These are phyloP conservation scores for Pichia sp. DNA, from an alignment of 1,139 yeast genomes.

Conservation along the genomic window DNA sequence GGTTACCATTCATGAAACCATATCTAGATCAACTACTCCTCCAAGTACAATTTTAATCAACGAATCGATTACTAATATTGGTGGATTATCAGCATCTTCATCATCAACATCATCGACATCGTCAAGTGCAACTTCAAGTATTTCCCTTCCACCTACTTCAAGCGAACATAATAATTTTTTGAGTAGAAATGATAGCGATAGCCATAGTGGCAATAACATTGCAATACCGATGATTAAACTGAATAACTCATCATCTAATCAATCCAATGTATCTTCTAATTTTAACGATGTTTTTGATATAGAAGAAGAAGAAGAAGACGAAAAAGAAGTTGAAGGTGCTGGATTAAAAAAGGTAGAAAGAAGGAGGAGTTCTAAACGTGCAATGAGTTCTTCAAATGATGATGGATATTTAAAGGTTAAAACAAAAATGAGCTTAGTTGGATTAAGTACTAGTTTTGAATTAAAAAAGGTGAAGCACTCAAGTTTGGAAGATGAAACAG, in stretches of 20 bases:
- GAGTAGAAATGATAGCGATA: background rate
- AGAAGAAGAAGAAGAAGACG: background rate
- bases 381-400: slow-evolving; percentile 26
- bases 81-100: background rate
- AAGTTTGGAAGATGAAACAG: background rate
- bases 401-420: slow-evolving; percentile 25
- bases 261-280: background rate
- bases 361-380: slow-evolving; percentile 24
- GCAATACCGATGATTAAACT: background rate
- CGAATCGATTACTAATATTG: background rate
- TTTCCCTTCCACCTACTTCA: background rate
- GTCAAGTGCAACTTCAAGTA: background rate
- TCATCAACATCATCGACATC: background rate
- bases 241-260: background rate
- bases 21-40: background rate
- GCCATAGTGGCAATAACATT: background rate
- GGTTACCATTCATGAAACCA: background rate
- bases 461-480: background rate
- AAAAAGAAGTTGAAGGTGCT: background rate
- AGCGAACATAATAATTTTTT: background rate
- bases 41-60: background rate
- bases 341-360: background rate
- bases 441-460: slow-evolving; percentile 1
- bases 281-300: slow-evolving; percentile 2
- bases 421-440: slow-evolving; percentile 18